These are phyloP conservation scores for Vigna mungo DNA, from an alignment of 306 rosid species.

Conservation along the genomic window DNA sequence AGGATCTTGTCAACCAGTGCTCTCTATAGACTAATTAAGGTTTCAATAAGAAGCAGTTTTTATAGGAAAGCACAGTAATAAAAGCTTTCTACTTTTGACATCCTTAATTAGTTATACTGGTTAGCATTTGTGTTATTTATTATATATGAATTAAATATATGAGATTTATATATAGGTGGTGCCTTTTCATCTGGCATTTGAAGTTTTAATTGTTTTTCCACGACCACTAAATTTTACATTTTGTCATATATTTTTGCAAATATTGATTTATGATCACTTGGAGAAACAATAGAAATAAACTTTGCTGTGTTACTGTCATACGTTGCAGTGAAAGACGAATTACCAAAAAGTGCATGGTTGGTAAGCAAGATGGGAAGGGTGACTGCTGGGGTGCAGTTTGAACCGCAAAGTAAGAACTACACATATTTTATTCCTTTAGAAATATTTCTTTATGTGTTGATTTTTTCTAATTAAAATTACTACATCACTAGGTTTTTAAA, in stretches of 20 bases:
- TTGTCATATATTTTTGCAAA: conserved; percentile 2
- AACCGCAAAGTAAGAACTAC: conserved; percentile 79
- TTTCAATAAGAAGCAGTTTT: not conserved
- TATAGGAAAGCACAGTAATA: not conserved
- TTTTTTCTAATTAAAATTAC: not conserved
- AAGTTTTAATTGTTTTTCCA: conserved; percentile 18
- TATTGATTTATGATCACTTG: conserved; percentile 13
- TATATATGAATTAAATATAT: not conserved
- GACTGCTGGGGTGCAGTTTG: conserved; percentile 92
- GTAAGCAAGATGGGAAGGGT: conserved; percentile 90
- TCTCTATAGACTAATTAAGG: not conserved
- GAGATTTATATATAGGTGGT: not conserved
- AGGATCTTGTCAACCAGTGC: not conserved
- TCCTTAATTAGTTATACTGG: not conserved
- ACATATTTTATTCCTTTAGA: conserved; percentile 24
- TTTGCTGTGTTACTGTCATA: conserved; percentile 39
- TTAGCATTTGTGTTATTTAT: not conserved
- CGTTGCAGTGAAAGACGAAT: conserved; percentile 72
- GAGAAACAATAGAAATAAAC: conserved; percentile 32
- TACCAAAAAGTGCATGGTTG: conserved; percentile 80
- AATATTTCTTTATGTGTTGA: not conserved
- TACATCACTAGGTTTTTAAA: not conserved
- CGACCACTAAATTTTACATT: conserved; percentile 28
- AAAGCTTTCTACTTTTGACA: not conserved
- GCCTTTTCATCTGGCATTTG: conserved; percentile 4